Evolutionary conservation across 2,329 filamentous ascomycete species (phyloP).

Genomic region (Mycosphaerella arachidis): DNA sequence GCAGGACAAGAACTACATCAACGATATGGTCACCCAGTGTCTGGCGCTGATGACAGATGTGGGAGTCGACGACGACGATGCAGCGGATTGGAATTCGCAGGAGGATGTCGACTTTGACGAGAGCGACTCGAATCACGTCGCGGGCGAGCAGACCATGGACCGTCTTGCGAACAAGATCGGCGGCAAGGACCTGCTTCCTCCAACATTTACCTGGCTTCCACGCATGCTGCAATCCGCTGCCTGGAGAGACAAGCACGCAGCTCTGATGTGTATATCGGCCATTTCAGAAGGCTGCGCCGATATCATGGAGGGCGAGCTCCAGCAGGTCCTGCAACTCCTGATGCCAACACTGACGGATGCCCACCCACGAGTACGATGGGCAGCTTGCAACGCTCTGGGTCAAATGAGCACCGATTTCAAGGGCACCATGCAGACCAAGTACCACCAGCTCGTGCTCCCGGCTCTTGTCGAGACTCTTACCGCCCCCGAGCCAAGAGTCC

Average conservation of each 20-base stretch:
- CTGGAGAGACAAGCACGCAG: constrained; percentile 93
- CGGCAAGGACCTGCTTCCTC: constrained; percentile 83
- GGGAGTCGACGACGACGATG: constrained; percentile 89
- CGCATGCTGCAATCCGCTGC: constrained; percentile 94
- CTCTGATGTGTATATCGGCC: constrained; percentile 96
- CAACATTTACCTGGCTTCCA: constrained; percentile 94
- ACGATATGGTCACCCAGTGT: constrained; percentile 97
- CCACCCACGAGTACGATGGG: constrained; percentile 92
- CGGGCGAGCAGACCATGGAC: constrained; percentile 98
- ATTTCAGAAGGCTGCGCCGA: constrained; percentile 97
- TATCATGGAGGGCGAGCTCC: constrained; percentile 89
- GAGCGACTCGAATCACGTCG: constrained; percentile 94
- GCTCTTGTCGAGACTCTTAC: constrained; percentile 90
- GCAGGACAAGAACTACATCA: constrained; percentile 86
- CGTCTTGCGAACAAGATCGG: constrained; percentile 94
- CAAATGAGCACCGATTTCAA: constrained; percentile 99
- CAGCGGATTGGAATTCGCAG: constrained; percentile 83
- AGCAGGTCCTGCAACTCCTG: constrained; percentile 91
- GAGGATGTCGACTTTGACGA: constrained; percentile 96
- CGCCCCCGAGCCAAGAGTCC: constrained; percentile 85
- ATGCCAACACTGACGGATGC: constrained; percentile 83
- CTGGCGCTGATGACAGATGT: constrained; percentile 97
- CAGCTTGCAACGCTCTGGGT: constrained; percentile 95
- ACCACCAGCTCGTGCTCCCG: constrained; percentile 79
- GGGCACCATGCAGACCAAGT: constrained; percentile 94